Evolutionary conservation across 495 filamentous ascomycete species (phyloP), one percentile per base, ranked within the genome.

Genomic region (Acidomyces sp.): DNA sequence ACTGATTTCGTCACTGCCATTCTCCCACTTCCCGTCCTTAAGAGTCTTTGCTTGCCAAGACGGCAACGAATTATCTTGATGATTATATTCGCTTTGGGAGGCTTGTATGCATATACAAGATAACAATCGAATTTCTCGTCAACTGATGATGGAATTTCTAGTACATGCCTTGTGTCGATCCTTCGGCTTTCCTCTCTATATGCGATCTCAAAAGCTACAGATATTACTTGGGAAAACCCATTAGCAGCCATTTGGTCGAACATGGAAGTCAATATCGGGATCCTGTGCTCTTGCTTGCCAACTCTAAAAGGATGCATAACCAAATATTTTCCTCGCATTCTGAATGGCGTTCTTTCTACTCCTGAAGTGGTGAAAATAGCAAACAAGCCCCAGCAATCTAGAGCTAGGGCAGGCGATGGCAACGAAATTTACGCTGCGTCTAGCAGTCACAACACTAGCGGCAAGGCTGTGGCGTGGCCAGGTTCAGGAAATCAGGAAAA

Each of bases 1-100:
- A 67, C 64, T 27, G 71, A 75, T 47, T 34, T 71, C 23, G 55
- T 62, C 21, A 54, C 71, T 31, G 64, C 70, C 27, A 37, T 59
- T 5, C 43, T 62, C 4, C 59, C 59, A 0, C 43, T 62, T 34
- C 52, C 48, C 2, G 46, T 52, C 0, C 33, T 62, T 12, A 34
- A 41, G 20, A 17, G 28, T 3, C 42, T 62, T 7, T 46, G 59
- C 17, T 41, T 59, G 9, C 37, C 50, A 4, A 27, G 28, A n/a
- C 41, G 45, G 17, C 57, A 57, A 24, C 56, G 57, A 43, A 27
- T 38, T 23, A 47, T 43, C 6, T 40, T 62, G 3, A 47, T 55
- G 32, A 18, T 32, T 21, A 37, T 62, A 16, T 62, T 62, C 41
- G 48, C 38, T 6, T 26, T 60, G 6, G 57, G 52, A 12, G 49